phyloP scores from a whole-genome alignment of 73 alveolate genomes.

The Durusdinium trenchii region DNA sequence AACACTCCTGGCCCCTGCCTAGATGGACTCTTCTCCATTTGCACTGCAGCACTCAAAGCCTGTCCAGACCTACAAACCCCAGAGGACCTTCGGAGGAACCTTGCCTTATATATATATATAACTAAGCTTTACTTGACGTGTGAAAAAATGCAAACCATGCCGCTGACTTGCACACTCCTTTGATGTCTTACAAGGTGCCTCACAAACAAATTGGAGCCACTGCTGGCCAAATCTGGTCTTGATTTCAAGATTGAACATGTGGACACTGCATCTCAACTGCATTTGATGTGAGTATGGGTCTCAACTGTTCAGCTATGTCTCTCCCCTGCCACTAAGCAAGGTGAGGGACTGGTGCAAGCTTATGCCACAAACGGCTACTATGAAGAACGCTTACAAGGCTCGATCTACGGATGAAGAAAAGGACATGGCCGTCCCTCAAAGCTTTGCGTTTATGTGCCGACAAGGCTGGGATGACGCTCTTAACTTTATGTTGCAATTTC shows the following conservation, averaged over 20 bases:
- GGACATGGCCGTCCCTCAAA: neutral
- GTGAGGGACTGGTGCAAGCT: constrained; percentile 1
- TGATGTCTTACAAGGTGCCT: neutral
- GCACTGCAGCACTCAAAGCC: neutral
- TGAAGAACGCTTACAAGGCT: neutral
- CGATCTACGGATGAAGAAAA: neutral
- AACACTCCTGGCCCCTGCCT: neutral
- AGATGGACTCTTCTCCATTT: neutral
- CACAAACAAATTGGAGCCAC: neutral
- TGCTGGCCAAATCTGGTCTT: neutral
- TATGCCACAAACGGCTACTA: neutral
- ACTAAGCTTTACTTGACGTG: neutral
- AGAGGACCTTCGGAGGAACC: neutral
- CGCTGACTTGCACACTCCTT: neutral
- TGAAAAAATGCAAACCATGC: neutral
- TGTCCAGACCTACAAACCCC: neutral
- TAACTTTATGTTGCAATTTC: neutral
- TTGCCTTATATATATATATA: too few species aligned
- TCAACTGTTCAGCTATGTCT: neutral
- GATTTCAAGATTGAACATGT: constrained; percentile 15
- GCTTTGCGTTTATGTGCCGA: neutral
- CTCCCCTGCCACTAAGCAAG: neutral
- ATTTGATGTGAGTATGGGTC: neutral
- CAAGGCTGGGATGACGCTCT: neutral
- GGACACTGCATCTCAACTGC: neutral